phyloP scores from a whole-genome alignment of 2,329 filamentous ascomycete species.

The Trichoderma sp. region DNA sequence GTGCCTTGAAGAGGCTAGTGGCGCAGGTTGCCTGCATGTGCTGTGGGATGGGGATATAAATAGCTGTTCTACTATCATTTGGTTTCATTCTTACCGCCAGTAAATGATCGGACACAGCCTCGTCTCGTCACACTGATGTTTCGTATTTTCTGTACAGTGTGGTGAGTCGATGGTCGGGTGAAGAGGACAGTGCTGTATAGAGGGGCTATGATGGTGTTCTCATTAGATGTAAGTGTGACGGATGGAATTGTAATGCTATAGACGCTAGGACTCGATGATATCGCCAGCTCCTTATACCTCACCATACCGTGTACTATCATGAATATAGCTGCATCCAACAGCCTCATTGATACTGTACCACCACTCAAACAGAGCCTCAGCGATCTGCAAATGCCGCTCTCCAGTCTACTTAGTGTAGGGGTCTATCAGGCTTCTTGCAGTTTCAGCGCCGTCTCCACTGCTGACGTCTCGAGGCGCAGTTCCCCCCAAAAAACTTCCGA shows the following conservation, averaged over 20 bases:
- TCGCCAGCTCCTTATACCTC: too few relatives aligned
- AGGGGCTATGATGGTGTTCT: neutral
- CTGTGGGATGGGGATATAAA: neutral
- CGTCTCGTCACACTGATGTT: conserved; percentile 11
- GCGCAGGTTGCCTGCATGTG: too few relatives aligned
- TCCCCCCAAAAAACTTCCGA: neutral
- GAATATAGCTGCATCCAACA: too few relatives aligned
- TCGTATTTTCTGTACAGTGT: neutral
- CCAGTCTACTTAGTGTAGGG: too few relatives aligned
- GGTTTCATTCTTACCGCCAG: neutral
- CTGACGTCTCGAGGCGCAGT: conserved; percentile 38
- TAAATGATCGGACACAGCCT: conserved; percentile 13
- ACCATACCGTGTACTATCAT: too few relatives aligned
- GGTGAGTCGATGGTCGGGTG: neutral
- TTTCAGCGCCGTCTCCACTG: conserved; percentile 31
- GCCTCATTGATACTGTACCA: neutral
- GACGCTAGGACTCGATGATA: too few relatives aligned
- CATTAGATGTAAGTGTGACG: too few relatives aligned
- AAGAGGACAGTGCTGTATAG: neutral
- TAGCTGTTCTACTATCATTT: neutral
- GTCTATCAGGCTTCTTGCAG: neutral
- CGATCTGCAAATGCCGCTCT: conserved; percentile 11
- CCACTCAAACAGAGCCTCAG: conserved; percentile 4
- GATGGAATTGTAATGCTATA: too few relatives aligned
- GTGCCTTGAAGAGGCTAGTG: neutral